phyloP scores from a whole-genome alignment of 1,284 basidiomycete species.

The Inonotus hispidus region DNA sequence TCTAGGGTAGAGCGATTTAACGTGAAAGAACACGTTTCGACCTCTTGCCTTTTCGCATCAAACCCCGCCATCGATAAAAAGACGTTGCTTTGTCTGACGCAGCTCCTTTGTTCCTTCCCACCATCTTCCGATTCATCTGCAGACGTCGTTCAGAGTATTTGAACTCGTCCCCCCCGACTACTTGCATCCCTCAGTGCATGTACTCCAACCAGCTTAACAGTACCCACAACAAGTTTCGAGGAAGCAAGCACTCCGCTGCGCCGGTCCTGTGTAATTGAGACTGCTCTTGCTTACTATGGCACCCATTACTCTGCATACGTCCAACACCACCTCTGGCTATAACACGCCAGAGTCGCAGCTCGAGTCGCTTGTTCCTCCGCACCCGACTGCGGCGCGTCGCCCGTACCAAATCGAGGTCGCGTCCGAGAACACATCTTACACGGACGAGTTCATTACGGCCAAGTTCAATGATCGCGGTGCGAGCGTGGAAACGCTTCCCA shows the following conservation, averaged over 20 bases:
- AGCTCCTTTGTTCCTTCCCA: neutral
- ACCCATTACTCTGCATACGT: constrained; percentile 30
- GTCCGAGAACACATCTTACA: constrained; percentile 78
- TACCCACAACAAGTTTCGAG: constrained; percentile 74
- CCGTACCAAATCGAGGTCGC: constrained; percentile 78
- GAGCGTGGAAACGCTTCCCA: constrained; percentile 55
- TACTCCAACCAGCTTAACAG: constrained; percentile 83
- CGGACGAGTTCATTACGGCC: constrained; percentile 77
- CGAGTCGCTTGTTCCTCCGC: constrained; percentile 62
- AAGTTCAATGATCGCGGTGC: constrained; percentile 84
- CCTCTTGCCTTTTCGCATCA: constrained; percentile 2
- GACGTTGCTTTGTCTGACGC: neutral
- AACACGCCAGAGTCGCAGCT: constrained; percentile 62
- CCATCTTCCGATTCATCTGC: neutral
- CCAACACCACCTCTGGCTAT: constrained; percentile 52
- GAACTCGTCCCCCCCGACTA: neutral
- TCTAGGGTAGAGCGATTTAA: neutral
- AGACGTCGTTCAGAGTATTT: neutral
- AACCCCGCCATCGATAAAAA: neutral
- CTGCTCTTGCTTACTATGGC: constrained; percentile 23
- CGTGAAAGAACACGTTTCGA: constrained; percentile 3
- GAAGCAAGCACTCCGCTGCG: constrained; percentile 64
- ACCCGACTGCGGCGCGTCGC: constrained; percentile 81
- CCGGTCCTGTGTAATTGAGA: constrained; percentile 51
- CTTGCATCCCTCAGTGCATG: constrained; percentile 44